A percentile compares a stretch with the other conserved stretches of the same genome.
These are phyloP conservation scores for Fusarium nisikadoi DNA, from an alignment of 2,329 filamentous ascomycete species.

Conservation along the genomic window DNA sequence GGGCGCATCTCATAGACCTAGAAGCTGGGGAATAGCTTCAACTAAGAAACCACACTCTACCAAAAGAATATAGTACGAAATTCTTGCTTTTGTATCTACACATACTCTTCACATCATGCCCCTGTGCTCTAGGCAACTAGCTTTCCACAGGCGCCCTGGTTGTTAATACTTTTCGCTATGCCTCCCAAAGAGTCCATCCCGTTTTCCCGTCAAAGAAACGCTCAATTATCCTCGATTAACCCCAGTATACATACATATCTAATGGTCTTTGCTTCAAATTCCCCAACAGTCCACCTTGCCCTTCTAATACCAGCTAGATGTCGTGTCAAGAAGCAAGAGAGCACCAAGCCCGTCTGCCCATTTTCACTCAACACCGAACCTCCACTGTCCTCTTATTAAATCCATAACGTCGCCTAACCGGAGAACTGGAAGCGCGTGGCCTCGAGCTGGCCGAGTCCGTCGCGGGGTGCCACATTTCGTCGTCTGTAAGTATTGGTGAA, in stretches of 20 bases:
- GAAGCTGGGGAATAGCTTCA: background rate
- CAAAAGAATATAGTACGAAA: background rate
- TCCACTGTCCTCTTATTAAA: background rate
- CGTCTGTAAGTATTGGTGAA: constrained; percentile 95
- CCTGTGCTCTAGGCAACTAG: constrained; percentile 2
- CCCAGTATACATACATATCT: constrained; percentile 33
- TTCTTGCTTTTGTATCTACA: constrained; percentile 34
- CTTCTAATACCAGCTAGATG: constrained; percentile 13
- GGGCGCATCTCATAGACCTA: no score
- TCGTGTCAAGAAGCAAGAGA: constrained; percentile 4
- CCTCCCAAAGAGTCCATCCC: constrained; percentile 19
- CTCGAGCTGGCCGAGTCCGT: constrained; percentile 88
- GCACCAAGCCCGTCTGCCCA: background rate
- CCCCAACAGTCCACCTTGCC: constrained; percentile 10
- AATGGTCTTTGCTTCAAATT: constrained; percentile 15
- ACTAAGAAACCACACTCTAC: background rate
- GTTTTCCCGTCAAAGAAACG: constrained; percentile 31
- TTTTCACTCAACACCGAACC: background rate
- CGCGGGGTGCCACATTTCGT: constrained; percentile 92
- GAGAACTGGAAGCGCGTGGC: constrained; percentile 86
- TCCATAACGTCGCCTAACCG: constrained; percentile 43
- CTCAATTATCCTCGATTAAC: constrained; percentile 41
- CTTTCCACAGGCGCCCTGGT: constrained; percentile 5
- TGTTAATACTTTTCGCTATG: constrained; percentile 30
- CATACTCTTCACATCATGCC: constrained; percentile 20